Evolutionary conservation across 2,329 filamentous ascomycete genomes (phyloP).

Genomic region (Aspergillus terreus): DNA sequence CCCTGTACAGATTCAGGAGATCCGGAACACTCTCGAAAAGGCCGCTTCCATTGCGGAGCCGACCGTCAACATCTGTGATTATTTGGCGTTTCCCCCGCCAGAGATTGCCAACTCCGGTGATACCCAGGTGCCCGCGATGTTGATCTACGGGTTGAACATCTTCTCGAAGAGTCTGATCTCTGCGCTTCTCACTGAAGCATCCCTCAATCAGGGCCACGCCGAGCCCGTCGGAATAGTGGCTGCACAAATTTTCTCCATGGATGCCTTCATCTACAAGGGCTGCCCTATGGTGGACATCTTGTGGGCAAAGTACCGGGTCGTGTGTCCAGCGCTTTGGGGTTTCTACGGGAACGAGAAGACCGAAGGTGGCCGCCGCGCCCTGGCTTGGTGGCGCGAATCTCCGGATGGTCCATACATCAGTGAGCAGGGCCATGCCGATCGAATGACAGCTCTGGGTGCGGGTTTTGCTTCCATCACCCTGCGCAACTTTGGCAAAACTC

Average conservation of each 20-base stretch:
- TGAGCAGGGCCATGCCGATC: conserved; percentile 72
- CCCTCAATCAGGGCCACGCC: conserved; percentile 61
- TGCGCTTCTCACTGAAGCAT: conserved; percentile 66
- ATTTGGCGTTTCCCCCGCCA: conserved; percentile 45
- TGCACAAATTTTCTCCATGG: conserved; percentile 69
- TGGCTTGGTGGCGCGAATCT: conserved; percentile 69
- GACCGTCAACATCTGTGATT: conserved; percentile 55
- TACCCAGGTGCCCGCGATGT: conserved; percentile 58
- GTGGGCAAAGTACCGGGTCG: conserved; percentile 76
- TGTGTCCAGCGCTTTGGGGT: conserved; percentile 83
- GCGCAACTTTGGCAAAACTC: conserved; percentile 71
- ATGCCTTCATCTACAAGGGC: conserved; percentile 64
- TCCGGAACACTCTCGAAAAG: conserved; percentile 52
- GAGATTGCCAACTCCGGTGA: conserved; percentile 35
- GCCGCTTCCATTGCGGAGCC: conserved; percentile 52
- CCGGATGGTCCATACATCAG: conserved; percentile 55
- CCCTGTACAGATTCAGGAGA: conserved; percentile 34
- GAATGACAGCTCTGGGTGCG: conserved; percentile 77
- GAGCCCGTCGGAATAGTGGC: conserved; percentile 77
- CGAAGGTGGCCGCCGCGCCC: conserved; percentile 58
- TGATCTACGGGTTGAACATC: conserved; percentile 73
- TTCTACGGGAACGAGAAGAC: conserved; percentile 73
- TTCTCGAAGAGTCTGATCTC: conserved; percentile 70
- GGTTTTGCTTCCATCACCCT: conserved; percentile 81
- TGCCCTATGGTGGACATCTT: conserved; percentile 74